Base-by-base conservation (phyloP, 345 rosid species). In the Rubroshorea leprosula region DNA sequence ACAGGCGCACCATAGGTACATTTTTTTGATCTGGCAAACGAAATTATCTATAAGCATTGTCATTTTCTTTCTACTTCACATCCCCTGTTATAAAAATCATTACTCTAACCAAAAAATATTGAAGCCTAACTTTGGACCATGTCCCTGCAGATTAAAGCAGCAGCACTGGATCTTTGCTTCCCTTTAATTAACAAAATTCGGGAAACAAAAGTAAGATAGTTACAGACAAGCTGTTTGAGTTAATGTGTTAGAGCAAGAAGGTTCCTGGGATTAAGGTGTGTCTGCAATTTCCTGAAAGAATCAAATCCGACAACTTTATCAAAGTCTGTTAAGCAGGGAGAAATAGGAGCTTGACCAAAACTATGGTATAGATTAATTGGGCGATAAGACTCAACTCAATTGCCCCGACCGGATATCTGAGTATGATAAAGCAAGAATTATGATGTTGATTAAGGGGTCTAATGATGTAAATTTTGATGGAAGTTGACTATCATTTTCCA, bases 401-500 rank as follows among this genome's bases (percentile, higher is more conserved):
- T 45, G 18, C 16, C 29, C 53, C 19, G 54, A 58, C 60, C 54
- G 46, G 49, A 61, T 67, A 65, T 61, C 12, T 41, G 39, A 67
- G 21, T 35, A 38, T 61, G 47, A 17, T n/a, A 48, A 48, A 49
- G 53, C 13, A 49, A 20, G 13, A 6, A 49, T 60, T 62, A 57
- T 16, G 48, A 14, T 31, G 49, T 67, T 54, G 24, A 63, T 63
- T 6, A 68, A 62, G 60, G 50, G n/a, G 54, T 44, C 59, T 59
- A 60, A 64, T 68, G 80, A 76, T 66, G 74, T 55, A 68, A 65
- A 65, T 55, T 12, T 58, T 64, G 70, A 73, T 70, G 76, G 64
- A 67, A 70, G 65, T 61, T 73, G 74, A 61, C 75, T 54, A 62
- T 63, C 62, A 59, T 38, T 50, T 66, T 57, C 77, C 77, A 76